Base-by-base conservation (phyloP, 2,329 filamentous ascomycete genomes). In the Raffaelea arxii region DNA sequence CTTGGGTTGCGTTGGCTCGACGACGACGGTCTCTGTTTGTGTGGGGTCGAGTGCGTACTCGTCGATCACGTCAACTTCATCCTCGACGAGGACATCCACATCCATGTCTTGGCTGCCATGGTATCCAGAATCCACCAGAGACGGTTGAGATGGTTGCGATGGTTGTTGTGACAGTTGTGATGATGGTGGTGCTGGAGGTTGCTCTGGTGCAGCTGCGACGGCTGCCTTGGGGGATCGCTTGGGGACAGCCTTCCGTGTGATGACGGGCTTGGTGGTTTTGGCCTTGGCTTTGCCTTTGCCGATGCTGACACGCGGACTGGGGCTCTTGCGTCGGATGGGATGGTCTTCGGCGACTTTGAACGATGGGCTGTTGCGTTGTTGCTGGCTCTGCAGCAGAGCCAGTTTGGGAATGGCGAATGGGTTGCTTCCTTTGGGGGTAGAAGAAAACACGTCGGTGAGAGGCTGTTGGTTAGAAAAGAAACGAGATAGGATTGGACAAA, bases 121-220 rank as follows among this genome's bases (percentile, higher is more conserved):
- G 56, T 86, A 87, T 24, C 84, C 83, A 27, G 84, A 87, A 55
- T 87, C 83, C 2, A 69, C 64, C 40, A 67, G 58, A 19, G 67
- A 58, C n/a, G 60, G 50, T n/a, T n/a, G n/a, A n/a, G n/a, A n/a
- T n/a, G n/a, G n/a, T n/a, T n/a, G n/a, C n/a, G n/a, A 58, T 53
- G 32, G 60, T 58, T 44, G 58, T 59, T 49, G 64, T 61, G 18
- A 57, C 57, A 36, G 49, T 56, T 49, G 40, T 51, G 39, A 47
- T 63, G n/a, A 62, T 60, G 55, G 46, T 62, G 61, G 36, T 60
- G 55, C 18, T 25, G 3, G n/a, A 36, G 21, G 41, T 22, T 16
- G 35, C 18, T 6, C n/a, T n/a, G n/a, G n/a, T n/a, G n/a, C n/a
- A n/a, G n/a, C n/a, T n/a, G n/a, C n/a, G n/a, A n/a, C n/a, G n/a